Base-by-base conservation (phyloP, 352 stramenopile genomes). In the Pythium volutum region DNA sequence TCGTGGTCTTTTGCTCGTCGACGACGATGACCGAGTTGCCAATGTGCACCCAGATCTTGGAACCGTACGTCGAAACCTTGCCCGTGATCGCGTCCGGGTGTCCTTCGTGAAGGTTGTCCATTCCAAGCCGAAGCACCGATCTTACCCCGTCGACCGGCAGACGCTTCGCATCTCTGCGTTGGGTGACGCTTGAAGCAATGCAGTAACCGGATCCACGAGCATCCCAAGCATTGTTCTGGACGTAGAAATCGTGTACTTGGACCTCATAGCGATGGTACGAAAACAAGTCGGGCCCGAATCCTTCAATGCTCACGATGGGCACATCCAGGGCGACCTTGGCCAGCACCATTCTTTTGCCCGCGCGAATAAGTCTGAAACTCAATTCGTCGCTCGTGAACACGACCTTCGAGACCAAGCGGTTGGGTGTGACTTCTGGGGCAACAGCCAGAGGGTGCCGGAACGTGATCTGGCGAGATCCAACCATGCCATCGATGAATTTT, bases 211-310 rank as follows among this genome's bases (percentile, higher is more conserved):
- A 70, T 39, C 55, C 53, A 1, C 71, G 53, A 10, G 76, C 47
- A 2, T 74, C 56, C 47, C 62, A 76, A 7, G 76, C 59, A 52
- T 81, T 84, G 33, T 84, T 91, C 62, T 95, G 84, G 9, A 95
- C 56, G 51, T 81, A 96, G 69, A 93, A 96, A 18, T 89, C 81
- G 12, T 59, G 58, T 20, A 90, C 77, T 27, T 70, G 53, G 11
- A 91, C 50, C 23, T 88, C 74, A 53, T 94, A 96, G 14, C 75
- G 71, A 62, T 96, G 87, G 34, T 84, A 96, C 18, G 79, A 84
- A 52, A 95, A 96, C 15, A 94, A 70, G 25, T 77, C 79, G 0
- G 85, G 84, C 0, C 87, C 87, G 68, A 86, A 94, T 0, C 87
- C 87, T 49, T 74, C 70, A 43, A 96, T 88, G 4, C 64, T 53